A percentile compares a stretch with the other conserved stretches of the same genome.
phyloP scores from a whole-genome alignment of 768 basidiomycete species.

The Leucosporidium yakuticum region DNA sequence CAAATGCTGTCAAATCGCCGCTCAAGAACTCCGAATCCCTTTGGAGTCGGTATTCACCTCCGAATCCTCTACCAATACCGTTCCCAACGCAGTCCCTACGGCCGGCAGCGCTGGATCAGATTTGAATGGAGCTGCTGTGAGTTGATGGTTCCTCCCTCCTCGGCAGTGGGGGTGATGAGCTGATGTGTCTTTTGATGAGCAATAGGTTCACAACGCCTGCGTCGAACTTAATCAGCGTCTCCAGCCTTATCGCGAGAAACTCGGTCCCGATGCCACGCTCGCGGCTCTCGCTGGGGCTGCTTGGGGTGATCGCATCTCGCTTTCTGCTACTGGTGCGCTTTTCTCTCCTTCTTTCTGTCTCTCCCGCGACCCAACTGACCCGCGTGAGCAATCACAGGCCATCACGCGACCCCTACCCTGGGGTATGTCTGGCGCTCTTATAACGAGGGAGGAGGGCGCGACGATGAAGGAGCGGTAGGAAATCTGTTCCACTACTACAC shows the following conservation, averaged over 20 bases:
- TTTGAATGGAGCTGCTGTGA: slow-evolving; percentile 12
- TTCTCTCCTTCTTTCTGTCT: no score
- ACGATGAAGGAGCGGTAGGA: background rate
- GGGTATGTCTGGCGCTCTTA: slow-evolving; percentile 29
- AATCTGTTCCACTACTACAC: slow-evolving; percentile 22
- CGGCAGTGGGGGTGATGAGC: no score
- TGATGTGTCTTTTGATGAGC: slow-evolving; percentile 1
- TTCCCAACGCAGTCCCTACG: slow-evolving; percentile 31
- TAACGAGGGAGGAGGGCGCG: background rate
- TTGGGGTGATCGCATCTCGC: slow-evolving; percentile 32
- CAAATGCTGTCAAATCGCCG: slow-evolving; percentile 37
- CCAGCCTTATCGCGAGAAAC: slow-evolving; percentile 31
- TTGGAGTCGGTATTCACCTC: slow-evolving; percentile 36
- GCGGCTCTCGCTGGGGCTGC: slow-evolving; percentile 30
- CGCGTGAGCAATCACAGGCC: background rate
- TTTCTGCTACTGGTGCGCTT: slow-evolving; percentile 16
- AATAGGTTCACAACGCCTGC: slow-evolving; percentile 38
- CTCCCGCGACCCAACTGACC: background rate
- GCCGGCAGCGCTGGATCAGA: slow-evolving; percentile 19
- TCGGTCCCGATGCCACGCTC: slow-evolving; percentile 32
- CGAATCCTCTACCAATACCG: slow-evolving; percentile 36
- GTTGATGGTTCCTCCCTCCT: background rate
- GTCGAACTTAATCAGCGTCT: slow-evolving; percentile 36
- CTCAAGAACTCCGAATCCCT: slow-evolving; percentile 35
- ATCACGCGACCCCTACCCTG: slow-evolving; percentile 23